Base-by-base conservation (phyloP, 1,284 basidiomycete species). In the Moniliella sp. region DNA sequence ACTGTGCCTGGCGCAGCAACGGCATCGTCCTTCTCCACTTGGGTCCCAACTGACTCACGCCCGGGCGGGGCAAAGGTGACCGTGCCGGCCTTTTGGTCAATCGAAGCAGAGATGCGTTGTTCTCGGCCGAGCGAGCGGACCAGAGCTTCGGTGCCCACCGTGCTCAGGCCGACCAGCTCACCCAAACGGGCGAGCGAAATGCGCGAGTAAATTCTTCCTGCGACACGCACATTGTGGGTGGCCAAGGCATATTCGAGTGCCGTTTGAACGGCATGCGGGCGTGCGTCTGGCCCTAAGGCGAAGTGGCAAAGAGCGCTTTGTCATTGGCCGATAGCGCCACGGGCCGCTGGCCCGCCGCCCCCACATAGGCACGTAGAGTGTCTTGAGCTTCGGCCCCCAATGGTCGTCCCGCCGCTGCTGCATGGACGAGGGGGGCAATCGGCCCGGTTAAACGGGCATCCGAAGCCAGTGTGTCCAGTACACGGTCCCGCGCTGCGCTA, bases 211-310 rank as follows among this genome's bases (percentile, higher is more conserved):
- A 54, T 46, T 56, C 83, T 80, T 1, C 82, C 88, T 51, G 82
- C 83, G 7, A 86, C 82, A 37, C 91, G 72, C 11, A 97, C 67
- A 59, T 97, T 99, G 64, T 99, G 91, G 59, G 97, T 88, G 73
- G 94, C 80, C 29, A 99, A 80, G 2, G 91, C 91, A 31, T 84
- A 72, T 60, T 94, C 88, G 18, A 97, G 70, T n/a, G 97, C 84
- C 5, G 83, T 94, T 4, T 79, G 76, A 1, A 88, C 84, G 0
- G 70, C 39, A 69, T 80, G 64, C 7, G 47, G 35, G 2, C 13
- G 11, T n/a, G 13, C 5, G 29, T 15, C 4, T 13, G n/a, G 11
- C 12, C n/a, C 8, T n/a, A 19, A 10, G 29, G 14, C 1, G 29
- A 31, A 11, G 29, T 18, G 4, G 4, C 11, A 8, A 25, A 11